Evolutionary conservation across 2,329 filamentous ascomycete genomes (phyloP).

Genomic region (Allantophomopsis cytisporea): DNA sequence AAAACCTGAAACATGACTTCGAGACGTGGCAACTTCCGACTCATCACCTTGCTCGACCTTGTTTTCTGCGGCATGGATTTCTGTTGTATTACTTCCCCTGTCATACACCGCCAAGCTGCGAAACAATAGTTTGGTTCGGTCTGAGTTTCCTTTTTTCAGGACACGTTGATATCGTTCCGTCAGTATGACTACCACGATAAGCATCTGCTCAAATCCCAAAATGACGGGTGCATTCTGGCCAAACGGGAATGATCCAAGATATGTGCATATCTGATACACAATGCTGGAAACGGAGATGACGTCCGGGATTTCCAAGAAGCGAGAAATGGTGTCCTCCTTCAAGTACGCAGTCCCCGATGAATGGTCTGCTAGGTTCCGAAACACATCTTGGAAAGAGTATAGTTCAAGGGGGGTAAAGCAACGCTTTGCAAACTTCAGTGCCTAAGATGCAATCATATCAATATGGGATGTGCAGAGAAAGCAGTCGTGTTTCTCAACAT

Average conservation of each 20-base stretch:
- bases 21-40: constrained; percentile 14
- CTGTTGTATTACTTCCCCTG: constrained; percentile 25
- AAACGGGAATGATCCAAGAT: constrained; percentile 62
- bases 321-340: constrained; percentile 55
- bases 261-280: constrained; percentile 58
- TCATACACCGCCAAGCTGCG: constrained; percentile 61
- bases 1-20: constrained; percentile 24
- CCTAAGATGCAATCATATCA: constrained; percentile 24
- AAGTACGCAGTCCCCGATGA: constrained; percentile 47
- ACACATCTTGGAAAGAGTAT: constrained; percentile 62
- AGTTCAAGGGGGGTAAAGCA: constrained; percentile 61
- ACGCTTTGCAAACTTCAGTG: constrained; percentile 50
- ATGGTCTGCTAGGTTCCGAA: constrained; percentile 51
- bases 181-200: constrained; percentile 61
- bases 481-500: too few species aligned
- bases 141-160: constrained; percentile 39
- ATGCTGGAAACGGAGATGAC: constrained; percentile 52
- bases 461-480: too few species aligned
- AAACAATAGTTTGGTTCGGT: constrained; percentile 53
- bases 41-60: background rate
- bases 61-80: constrained; percentile 6
- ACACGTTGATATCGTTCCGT: constrained; percentile 56
- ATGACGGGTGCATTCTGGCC: constrained; percentile 56
- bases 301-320: constrained; percentile 63
- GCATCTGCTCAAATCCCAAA: constrained; percentile 53